Percentiles rank a stretch among this genome's conserved stretches.
These are phyloP conservation scores for Vigna nakashimae DNA, from an alignment of 306 rosid genomes.

Conservation along the genomic window DNA sequence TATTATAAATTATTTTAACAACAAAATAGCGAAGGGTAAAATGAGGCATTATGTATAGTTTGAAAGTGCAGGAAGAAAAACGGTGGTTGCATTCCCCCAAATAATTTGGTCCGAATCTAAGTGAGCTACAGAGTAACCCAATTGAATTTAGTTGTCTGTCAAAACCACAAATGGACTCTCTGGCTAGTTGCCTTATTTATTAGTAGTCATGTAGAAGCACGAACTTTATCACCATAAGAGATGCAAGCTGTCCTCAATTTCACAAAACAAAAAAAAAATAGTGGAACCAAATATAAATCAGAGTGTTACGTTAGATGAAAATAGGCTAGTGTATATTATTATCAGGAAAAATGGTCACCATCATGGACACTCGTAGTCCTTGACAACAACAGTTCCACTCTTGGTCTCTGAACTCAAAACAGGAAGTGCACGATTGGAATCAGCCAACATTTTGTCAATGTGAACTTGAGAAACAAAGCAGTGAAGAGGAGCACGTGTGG, in stretches of 20 bases:
- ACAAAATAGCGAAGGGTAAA: no score
- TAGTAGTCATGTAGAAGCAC: neutral
- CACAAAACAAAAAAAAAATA: neutral
- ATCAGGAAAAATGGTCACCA: conserved; percentile 8
- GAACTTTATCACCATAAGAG: neutral
- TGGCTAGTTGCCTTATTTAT: neutral
- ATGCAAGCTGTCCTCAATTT: neutral
- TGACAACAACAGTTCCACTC: conserved; percentile 25
- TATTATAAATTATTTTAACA: no score
- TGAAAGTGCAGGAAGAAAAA: no score
- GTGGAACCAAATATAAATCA: neutral
- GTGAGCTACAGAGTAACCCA: neutral
- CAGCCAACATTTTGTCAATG: conserved; percentile 2
- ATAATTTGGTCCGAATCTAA: conserved; percentile 1
- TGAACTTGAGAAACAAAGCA: conserved; percentile 23
- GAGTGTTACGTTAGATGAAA: neutral
- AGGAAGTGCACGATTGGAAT: conserved; percentile 5
- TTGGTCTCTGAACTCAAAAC: conserved; percentile 31
- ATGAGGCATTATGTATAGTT: no score
- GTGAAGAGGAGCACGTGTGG: conserved; percentile 43
- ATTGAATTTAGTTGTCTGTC: neutral
- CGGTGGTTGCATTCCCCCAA: neutral
- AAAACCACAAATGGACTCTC: neutral
- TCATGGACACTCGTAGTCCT: neutral
- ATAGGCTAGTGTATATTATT: neutral